A percentile compares a stretch with the other conserved stretches of the same genome.
These are phyloP conservation scores for Cupressus sempervirens DNA, from an alignment of 75 land plant genomes.

Conservation along the genomic window DNA sequence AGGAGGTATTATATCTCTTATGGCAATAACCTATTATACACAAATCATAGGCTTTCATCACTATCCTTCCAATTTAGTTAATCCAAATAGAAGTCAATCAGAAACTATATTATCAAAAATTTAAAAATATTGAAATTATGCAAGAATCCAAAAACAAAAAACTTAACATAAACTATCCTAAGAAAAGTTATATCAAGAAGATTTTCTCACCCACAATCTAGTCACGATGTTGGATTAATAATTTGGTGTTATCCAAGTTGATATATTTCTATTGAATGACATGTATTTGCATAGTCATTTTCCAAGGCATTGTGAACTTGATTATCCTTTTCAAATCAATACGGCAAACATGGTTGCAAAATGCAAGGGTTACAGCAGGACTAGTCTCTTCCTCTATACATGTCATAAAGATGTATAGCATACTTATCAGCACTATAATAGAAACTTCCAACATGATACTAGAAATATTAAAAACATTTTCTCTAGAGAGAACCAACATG, in stretches of 20 bases:
- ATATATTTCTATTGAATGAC: background rate
- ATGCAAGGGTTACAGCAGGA: background rate
- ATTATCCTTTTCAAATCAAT: background rate
- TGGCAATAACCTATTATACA: conserved; percentile 45
- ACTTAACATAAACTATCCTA: background rate
- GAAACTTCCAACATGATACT: background rate
- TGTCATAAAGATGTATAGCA: background rate
- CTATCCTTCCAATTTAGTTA: background rate
- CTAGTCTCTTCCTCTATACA: background rate
- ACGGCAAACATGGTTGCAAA: background rate
- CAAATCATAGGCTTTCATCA: background rate
- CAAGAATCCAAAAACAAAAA: background rate
- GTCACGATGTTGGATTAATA: background rate
- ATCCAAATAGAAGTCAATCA: background rate
- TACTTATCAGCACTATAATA: background rate
- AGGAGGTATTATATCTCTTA: conserved; percentile 58
- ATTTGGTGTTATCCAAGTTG: background rate
- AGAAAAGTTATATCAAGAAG: background rate
- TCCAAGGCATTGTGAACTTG: background rate
- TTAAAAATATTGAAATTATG: background rate
- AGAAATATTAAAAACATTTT: too few relatives aligned
- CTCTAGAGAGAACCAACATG: too few relatives aligned
- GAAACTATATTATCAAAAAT: background rate
- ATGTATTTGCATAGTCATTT: background rate
- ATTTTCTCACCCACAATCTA: background rate